These are phyloP conservation scores for Porphyrellus sp. DNA, from an alignment of 1,284 basidiomycete species.

Conservation along the genomic window DNA sequence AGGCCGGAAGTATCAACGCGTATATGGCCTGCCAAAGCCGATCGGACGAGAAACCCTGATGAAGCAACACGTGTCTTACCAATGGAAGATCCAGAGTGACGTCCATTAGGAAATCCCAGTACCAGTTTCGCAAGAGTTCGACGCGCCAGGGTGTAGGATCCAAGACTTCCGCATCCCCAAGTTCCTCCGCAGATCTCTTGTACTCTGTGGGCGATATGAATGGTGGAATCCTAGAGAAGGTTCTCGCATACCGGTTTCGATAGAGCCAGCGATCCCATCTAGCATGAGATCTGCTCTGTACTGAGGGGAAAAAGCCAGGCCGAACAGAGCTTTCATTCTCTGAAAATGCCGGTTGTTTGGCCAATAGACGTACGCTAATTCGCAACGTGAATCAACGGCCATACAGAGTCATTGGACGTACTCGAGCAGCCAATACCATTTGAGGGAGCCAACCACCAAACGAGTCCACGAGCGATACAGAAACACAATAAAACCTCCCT, in stretches of 20 bases:
- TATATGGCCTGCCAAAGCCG: conserved; percentile 19
- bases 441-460: conserved; percentile 33
- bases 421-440: conserved; percentile 36
- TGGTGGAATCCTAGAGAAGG: background rate
- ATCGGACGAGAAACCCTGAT: background rate
- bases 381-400: background rate
- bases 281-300: conserved; percentile 39
- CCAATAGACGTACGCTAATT: conserved; percentile 43
- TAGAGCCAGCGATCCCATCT: conserved; percentile 33
- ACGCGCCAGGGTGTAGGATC: conserved; percentile 34
- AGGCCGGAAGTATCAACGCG: conserved; percentile 10
- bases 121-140: conserved; percentile 32
- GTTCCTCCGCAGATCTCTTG: conserved; percentile 26
- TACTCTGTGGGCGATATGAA: conserved; percentile 36
- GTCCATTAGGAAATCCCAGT: conserved; percentile 35
- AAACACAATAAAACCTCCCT: conserved; percentile 29
- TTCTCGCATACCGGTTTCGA: conserved; percentile 30
- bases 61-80: conserved; percentile 8
- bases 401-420: conserved; percentile 14
- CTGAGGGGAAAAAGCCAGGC: conserved; percentile 36
- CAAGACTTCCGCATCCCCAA: conserved; percentile 30
- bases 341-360: conserved; percentile 38
- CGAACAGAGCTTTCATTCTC: conserved; percentile 37
- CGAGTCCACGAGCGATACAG: conserved; percentile 26
- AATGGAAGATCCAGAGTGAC: conserved; percentile 22